Evolutionary conservation across 75 land plant genomes (phyloP), one percentile per base, ranked within the genome.

Genomic region (Gnetum montanum): DNA sequence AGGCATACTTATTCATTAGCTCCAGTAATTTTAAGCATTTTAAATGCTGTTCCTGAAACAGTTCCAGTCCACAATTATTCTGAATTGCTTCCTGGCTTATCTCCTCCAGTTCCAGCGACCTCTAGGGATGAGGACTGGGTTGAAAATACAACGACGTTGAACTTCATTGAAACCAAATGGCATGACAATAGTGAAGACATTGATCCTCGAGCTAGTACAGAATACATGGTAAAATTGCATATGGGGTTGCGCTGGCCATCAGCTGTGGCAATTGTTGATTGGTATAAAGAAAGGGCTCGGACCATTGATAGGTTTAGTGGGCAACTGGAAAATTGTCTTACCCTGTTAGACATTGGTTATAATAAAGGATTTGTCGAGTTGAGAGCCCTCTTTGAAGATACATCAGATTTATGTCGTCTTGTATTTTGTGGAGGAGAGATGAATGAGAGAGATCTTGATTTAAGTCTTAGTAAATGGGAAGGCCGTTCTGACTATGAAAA

Each of bases 1-100:
- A 88, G 99, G 7, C 99, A 95, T 63, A 73, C 59, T 30, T 86
- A 78, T 72, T 73, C 99, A 2, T 59, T 95, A 49, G 58, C 83
- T 40, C 75, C 85, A 24, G 66, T 6, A n/a, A 65, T 81, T 58
- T 69, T 95, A 62, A 65, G 70, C 0, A 76, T 95, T 56, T 60
- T 95, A 59, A 67, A 82, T 61, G 73, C 88, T 44, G 61, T 95
- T 47, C 97, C 99, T 54, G 99, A 95, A 70, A 95, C 99, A 13
- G 44, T 95, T 61, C 72, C 83, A 38, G 88, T 89, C 18, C 81
- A 95, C 55, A 75, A 77, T 29, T 95, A 95, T 71, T 45, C 51
- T 15, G 82, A 86, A 49, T 82, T 95, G 25, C 83, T 95, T 43
- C 99, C 99, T 15, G 80, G 74, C 16, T 61, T 61, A 15, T 64